Evolutionary conservation across 2,329 filamentous ascomycete genomes (phyloP), one percentile per base, ranked within the genome.

Genomic region (Fusarium sp.): DNA sequence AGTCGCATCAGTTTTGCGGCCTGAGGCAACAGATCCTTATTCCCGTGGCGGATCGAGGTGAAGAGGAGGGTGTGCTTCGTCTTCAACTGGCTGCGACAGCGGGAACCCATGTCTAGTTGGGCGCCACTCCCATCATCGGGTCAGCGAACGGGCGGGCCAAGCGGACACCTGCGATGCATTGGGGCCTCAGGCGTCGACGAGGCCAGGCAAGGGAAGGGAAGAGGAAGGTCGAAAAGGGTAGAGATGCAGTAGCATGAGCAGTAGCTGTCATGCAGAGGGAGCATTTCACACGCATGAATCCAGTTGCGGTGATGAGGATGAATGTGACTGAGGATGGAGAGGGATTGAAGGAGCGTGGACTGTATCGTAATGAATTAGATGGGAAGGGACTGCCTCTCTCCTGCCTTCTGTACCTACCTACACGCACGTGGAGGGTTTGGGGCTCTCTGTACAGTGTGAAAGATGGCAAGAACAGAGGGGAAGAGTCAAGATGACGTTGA

Each of bases 91-190:
- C 57, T 77, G 71, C 59, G 43, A 66, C 57, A 70, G 62, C 64
- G 62, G 69, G 37, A 62, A 54, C 61, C 76, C 76, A 74, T 79
- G 77, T 72, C 67, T 76, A 73, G 73, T 60, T 57, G 41, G 48
- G 65, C 76, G 77, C 77, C 77, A 79, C 77, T 76, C 77, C 77
- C 77, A 79, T 79, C 77, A 79, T 79, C 56, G 68, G 69, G 70
- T 71, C 75, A 76, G 68, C 68, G 73, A 77, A 79, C 73, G 58
- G 71, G 77, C 67, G 76, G 77, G 72, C 54, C 71, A 67, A 76
- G 71, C 61, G 69, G 71, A 72, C 64, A 43, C 48, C 23, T 34
- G 48, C 67, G 64, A 66, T 56, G 64, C 54, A 65, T 37, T 41
- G 61, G 48, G 66, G 73, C 75, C 66, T 72, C 45, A 71, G 70